These are phyloP conservation scores for Triglochin maritima DNA, from an alignment of 106 monocot genomes.

Conservation along the genomic window DNA sequence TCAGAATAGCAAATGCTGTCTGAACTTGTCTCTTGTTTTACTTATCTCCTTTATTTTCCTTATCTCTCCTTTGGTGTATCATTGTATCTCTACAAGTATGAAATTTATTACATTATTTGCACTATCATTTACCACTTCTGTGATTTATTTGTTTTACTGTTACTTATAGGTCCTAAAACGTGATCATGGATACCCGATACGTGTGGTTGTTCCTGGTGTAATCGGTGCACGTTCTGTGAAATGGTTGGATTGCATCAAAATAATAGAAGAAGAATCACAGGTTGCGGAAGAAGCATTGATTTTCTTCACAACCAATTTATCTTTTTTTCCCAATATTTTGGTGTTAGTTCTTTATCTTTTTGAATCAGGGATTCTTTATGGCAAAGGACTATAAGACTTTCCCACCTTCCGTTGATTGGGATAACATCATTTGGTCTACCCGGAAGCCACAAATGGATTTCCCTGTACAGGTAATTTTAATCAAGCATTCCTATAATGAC, in stretches of 20 bases:
- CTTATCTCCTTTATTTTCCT: too few species aligned
- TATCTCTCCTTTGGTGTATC: too few species aligned
- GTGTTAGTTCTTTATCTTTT: background rate
- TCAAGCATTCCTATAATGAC: background rate
- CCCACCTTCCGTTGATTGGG: slow-evolving; percentile 89
- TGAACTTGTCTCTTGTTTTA: too few species aligned
- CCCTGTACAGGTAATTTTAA: slow-evolving; percentile 68
- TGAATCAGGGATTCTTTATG: slow-evolving; percentile 84
- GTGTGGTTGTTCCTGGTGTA: slow-evolving; percentile 80
- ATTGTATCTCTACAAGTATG: too few species aligned
- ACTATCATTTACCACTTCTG: too few species aligned
- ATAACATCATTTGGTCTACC: slow-evolving; percentile 80
- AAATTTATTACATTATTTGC: too few species aligned
- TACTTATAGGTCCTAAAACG: slow-evolving; percentile 56
- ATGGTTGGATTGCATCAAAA: slow-evolving; percentile 78
- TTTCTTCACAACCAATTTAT: too few species aligned
- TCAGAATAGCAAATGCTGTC: too few species aligned
- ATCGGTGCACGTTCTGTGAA: slow-evolving; percentile 98
- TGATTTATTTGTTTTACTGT: too few species aligned
- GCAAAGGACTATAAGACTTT: slow-evolving; percentile 99
- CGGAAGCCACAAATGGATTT: slow-evolving; percentile 92
- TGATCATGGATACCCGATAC: slow-evolving; percentile 92
- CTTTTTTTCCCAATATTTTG: too few species aligned
- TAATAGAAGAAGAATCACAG: slow-evolving; percentile 83
- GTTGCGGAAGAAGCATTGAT: slow-evolving; percentile 12